These are phyloP conservation scores for Trebouxia sp. DNA, from an alignment of 139 green algal genomes.

Conservation along the genomic window DNA sequence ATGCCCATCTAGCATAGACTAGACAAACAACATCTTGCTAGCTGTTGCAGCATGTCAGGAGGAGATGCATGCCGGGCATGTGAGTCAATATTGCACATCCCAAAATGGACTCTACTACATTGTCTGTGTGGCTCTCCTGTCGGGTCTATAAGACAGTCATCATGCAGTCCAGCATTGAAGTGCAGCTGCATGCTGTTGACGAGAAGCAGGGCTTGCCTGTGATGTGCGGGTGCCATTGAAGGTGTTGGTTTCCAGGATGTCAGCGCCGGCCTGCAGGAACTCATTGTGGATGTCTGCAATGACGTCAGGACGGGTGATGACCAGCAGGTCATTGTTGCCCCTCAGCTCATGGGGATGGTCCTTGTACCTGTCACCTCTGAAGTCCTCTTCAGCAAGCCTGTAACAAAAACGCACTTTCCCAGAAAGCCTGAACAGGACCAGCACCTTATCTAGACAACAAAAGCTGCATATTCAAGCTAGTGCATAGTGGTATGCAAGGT, in stretches of 20 bases:
- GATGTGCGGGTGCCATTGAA: constrained; percentile 93
- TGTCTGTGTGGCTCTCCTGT: too few species aligned
- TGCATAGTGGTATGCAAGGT: too few species aligned
- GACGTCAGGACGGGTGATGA: constrained; percentile 93
- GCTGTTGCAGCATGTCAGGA: background rate
- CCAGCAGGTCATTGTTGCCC: constrained; percentile 98
- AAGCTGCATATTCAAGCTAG: too few species aligned
- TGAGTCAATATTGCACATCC: too few species aligned
- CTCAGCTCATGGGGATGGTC: constrained; percentile 91
- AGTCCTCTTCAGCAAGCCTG: constrained; percentile 90
- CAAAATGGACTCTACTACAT: too few species aligned
- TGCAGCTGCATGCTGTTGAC: background rate
- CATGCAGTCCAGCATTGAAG: background rate
- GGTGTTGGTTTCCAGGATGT: constrained; percentile 99
- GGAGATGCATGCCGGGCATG: too few species aligned
- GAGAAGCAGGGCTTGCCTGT: constrained; percentile 40
- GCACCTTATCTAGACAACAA: too few species aligned
- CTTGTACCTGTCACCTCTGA: constrained; percentile 72
- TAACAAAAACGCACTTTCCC: background rate
- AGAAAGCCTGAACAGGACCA: too few species aligned
- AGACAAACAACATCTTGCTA: background rate
- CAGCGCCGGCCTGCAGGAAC: constrained; percentile 89
- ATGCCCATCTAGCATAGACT: too few species aligned
- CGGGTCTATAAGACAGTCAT: background rate
- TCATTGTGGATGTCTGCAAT: constrained; percentile 91